These are phyloP conservation scores for Chlamydomonas reinhardtii DNA, from an alignment of 163 green algal species.

Conservation along the genomic window DNA sequence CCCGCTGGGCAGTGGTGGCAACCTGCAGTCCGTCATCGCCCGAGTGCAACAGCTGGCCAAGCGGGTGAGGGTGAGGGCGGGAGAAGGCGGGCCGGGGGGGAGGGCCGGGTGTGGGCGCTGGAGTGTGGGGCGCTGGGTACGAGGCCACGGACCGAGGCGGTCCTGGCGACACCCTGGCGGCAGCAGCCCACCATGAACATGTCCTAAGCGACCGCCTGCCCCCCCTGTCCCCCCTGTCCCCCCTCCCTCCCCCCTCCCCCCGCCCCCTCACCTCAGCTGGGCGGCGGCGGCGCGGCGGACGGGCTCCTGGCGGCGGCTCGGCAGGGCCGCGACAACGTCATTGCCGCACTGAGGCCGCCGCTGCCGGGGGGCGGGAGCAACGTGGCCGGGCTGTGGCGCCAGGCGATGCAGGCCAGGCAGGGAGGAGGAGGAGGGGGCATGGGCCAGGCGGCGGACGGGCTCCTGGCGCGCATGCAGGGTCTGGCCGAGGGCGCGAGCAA, in stretches of 20 bases:
- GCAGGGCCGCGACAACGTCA: slow-evolving; percentile 2
- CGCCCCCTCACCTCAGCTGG: background rate
- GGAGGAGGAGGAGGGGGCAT: too few species aligned
- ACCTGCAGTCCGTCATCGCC: background rate
- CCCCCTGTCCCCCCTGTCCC: background rate
- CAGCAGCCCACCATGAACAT: too few species aligned
- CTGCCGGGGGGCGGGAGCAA: slow-evolving; percentile 14
- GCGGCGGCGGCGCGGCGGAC: background rate
- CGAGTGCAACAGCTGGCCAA: background rate
- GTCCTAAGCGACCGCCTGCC: too few species aligned
- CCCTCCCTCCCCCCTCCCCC: background rate
- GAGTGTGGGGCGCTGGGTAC: too few species aligned
- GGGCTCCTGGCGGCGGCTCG: background rate
- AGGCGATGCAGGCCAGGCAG: background rate
- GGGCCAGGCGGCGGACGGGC: background rate
- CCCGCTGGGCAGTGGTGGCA: background rate
- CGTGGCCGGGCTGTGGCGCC: background rate
- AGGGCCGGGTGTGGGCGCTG: too few species aligned
- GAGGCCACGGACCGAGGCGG: too few species aligned
- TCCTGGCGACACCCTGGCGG: too few species aligned
- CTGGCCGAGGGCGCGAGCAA: background rate
- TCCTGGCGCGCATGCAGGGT: background rate
- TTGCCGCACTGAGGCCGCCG: background rate
- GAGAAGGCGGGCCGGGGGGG: background rate
- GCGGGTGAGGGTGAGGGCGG: background rate